Percentiles rank a stretch among this genome's conserved stretches.
Conservation (phyloP, 2,329 filamentous ascomycete genomes). For the Sporothrix humicola region DNA sequence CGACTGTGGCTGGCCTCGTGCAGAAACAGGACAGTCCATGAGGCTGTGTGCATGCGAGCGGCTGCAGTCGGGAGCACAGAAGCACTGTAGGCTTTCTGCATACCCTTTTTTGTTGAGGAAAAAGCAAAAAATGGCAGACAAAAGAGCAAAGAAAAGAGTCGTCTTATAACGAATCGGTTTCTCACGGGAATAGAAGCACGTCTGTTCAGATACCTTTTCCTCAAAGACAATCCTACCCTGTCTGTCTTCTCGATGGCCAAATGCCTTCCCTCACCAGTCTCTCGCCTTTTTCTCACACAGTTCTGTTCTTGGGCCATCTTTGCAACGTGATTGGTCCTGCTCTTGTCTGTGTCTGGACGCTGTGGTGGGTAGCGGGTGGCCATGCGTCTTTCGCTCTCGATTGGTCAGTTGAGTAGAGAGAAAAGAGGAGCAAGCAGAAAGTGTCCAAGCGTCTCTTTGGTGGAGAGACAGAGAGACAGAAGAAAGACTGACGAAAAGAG, state of each 20-base stretch:
- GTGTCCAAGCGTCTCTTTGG: conserved; percentile 22
- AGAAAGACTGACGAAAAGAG: not conserved
- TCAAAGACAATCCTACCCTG: not conserved
- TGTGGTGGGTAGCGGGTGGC: conserved; percentile 6
- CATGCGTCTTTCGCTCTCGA: conserved; percentile 23
- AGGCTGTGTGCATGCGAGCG: conserved; percentile 3
- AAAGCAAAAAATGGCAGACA: too few relatives aligned
- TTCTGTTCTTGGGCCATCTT: not conserved
- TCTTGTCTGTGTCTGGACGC: not conserved
- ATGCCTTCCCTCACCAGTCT: not conserved
- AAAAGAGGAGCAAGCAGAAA: conserved; percentile 9
- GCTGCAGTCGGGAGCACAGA: not conserved
- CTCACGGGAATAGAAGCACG: conserved; percentile 6
- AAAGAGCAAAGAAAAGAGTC: too few relatives aligned
- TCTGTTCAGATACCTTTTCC: conserved; percentile 1
- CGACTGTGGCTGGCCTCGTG: not conserved
- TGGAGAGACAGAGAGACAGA: not conserved
- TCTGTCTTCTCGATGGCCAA: not conserved
- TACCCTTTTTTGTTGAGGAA: not conserved
- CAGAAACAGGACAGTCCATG: not conserved
- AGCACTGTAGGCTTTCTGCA: not conserved
- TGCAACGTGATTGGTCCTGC: not conserved
- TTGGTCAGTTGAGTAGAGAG: not conserved
- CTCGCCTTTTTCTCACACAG: not conserved
- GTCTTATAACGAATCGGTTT: not conserved